Percentiles rank a stretch among this genome's conserved stretches.
These are phyloP conservation scores for Ilex paraguariensis DNA, from an alignment of 305 asterid genomes.

Conservation along the genomic window DNA sequence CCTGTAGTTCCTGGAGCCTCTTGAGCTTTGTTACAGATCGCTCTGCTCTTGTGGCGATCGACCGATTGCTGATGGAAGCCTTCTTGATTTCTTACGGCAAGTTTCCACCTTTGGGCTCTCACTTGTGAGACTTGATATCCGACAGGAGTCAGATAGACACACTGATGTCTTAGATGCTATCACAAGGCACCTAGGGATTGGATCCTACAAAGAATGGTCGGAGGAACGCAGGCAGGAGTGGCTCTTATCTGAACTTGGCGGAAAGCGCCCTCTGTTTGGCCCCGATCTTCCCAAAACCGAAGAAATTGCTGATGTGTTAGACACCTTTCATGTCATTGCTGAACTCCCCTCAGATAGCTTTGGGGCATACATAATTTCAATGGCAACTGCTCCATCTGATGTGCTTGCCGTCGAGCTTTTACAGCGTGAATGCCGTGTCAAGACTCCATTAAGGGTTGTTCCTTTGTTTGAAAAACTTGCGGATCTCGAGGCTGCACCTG, in stretches of 20 bases:
- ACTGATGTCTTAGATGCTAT: conserved; percentile 5
- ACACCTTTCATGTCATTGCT: conserved; percentile 19
- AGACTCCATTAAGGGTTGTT: conserved; percentile 4
- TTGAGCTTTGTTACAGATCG: conserved; percentile 29
- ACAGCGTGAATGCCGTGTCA: conserved; percentile 9
- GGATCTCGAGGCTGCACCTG: conserved; percentile 8
- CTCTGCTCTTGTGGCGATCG: conserved; percentile 4
- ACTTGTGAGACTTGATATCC: conserved; percentile 7
- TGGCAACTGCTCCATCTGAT: conserved; percentile 12
- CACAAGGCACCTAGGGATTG: conserved; percentile 1
- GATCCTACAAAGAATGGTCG: conserved; percentile 12
- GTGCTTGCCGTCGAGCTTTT: conserved; percentile 7
- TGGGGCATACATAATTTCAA: conserved; percentile 20
- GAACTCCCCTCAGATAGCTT: conserved; percentile 23
- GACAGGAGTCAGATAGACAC: conserved; percentile 6
- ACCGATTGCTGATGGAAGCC: conserved; percentile 3
- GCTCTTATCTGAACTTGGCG: conserved; percentile 21
- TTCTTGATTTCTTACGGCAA: conserved; percentile 6
- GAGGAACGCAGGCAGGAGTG: conserved; percentile 20
- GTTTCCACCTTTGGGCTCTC: conserved; percentile 7
- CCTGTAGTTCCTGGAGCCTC: conserved; percentile 28
- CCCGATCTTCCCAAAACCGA: conserved; percentile 23
- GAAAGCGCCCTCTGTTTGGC: conserved; percentile 21
- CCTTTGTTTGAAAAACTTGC: conserved; percentile 7
- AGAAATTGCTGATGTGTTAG: conserved; percentile 23